These are phyloP conservation scores for Ophiocordyceps camponoti-saundersi DNA, from an alignment of 2,329 filamentous ascomycete genomes.

Conservation along the genomic window DNA sequence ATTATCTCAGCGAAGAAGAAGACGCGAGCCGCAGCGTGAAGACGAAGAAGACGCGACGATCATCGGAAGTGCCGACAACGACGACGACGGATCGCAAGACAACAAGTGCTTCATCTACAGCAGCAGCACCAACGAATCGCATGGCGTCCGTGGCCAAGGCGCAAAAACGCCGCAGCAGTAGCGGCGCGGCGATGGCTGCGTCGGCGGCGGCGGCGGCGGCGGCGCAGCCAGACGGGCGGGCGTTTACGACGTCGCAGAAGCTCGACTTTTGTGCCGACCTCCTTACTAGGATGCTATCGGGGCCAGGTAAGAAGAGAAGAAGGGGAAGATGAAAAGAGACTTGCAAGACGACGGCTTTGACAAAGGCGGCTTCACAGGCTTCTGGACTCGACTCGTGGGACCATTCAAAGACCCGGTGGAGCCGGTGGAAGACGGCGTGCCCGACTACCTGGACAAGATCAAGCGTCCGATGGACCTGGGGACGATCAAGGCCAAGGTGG, in stretches of 20 bases:
- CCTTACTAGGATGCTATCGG: conserved; percentile 41
- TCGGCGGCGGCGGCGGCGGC: conserved; percentile 1
- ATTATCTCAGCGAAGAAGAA: conserved; percentile 29
- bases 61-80: too few relatives aligned
- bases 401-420: conserved; percentile 44
- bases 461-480: conserved; percentile 44
- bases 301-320: conserved; percentile 33
- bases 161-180: conserved; percentile 17
- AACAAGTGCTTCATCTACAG: too few relatives aligned
- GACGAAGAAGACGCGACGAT: conserved; percentile 4
- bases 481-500: conserved; percentile 44
- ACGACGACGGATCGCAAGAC: conserved; percentile 8
- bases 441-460: conserved; percentile 44
- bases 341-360: too few relatives aligned
- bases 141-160: conserved; percentile 14
- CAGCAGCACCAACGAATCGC: conserved; percentile 2
- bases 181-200: too few relatives aligned
- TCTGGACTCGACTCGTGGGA: conserved; percentile 48
- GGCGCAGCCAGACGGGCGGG: conserved; percentile 12
- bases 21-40: conserved; percentile 15
- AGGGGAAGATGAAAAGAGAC: too few relatives aligned
- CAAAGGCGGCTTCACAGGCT: conserved; percentile 24
- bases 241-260: conserved; percentile 24
- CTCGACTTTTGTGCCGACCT: conserved; percentile 42
- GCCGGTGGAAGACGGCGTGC: conserved; percentile 36